phyloP scores from a whole-genome alignment of 129 eudicot species.

The Ambrosia artemisiifolia region DNA sequence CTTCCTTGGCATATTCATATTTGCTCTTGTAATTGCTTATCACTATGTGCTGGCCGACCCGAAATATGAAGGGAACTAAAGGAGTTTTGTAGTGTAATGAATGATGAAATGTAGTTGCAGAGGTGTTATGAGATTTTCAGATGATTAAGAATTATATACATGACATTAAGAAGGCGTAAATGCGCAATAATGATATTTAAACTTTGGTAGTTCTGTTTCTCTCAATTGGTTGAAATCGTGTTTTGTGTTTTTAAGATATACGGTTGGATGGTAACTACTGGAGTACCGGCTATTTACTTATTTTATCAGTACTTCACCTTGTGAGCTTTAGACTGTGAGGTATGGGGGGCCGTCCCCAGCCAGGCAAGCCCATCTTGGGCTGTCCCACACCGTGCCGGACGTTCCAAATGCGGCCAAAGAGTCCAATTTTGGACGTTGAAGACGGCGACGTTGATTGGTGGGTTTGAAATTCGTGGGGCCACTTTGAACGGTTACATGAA shows the following conservation, averaged over 20 bases:
- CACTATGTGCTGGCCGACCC: slow-evolving; percentile 69
- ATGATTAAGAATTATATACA: slow-evolving; percentile 3
- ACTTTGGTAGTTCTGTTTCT: slow-evolving; percentile 4
- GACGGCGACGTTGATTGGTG: too few relatives aligned
- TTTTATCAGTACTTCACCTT: not conserved
- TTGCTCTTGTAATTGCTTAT: slow-evolving; percentile 56
- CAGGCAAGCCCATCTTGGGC: too few relatives aligned
- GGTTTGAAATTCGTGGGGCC: too few relatives aligned
- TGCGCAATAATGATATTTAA: not conserved
- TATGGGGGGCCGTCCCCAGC: too few relatives aligned
- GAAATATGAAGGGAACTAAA: slow-evolving; percentile 50
- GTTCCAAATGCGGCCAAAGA: too few relatives aligned
- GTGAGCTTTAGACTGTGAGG: too few relatives aligned
- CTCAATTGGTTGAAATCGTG: not conserved
- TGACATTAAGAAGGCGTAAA: not conserved
- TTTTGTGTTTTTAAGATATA: not conserved
- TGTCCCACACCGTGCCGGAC: too few relatives aligned
- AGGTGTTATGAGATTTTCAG: slow-evolving; percentile 18
- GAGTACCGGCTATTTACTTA: too few relatives aligned
- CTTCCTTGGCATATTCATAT: slow-evolving; percentile 56
- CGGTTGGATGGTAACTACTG: not conserved
- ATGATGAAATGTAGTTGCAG: slow-evolving; percentile 17
- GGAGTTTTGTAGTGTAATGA: not conserved
- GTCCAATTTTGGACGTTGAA: too few relatives aligned
- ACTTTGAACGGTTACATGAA: too few relatives aligned